A percentile compares a stretch with the other conserved stretches of the same genome.
phyloP scores from a whole-genome alignment of 768 basidiomycete genomes.

The Boletus eberwhitei region DNA sequence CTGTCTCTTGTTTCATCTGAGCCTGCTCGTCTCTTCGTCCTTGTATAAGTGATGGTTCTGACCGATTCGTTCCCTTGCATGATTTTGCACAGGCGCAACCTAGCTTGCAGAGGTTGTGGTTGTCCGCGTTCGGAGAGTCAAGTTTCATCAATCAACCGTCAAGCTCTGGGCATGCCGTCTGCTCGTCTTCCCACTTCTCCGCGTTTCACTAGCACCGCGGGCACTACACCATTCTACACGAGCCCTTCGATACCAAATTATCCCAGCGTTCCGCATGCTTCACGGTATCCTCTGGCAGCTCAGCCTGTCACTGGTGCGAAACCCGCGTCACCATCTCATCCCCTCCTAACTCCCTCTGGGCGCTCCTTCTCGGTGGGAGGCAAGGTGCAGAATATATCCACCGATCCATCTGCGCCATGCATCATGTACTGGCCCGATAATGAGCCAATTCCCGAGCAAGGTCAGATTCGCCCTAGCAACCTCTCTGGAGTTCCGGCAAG shows the following conservation, averaged over 20 bases:
- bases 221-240: slow-evolving; percentile 14
- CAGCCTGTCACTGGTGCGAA: slow-evolving; percentile 28
- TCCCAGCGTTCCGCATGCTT: slow-evolving; percentile 15
- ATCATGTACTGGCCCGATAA: slow-evolving; percentile 93
- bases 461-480: slow-evolving; percentile 66
- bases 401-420: slow-evolving; percentile 67
- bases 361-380: slow-evolving; percentile 74
- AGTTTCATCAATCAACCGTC: slow-evolving; percentile 31
- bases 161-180: slow-evolving; percentile 22
- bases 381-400: slow-evolving; percentile 74
- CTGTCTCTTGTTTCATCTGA: slow-evolving; percentile 5
- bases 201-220: slow-evolving; percentile 21
- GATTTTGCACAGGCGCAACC: slow-evolving; percentile 64
- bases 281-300: slow-evolving; percentile 29
- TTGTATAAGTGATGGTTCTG: slow-evolving; percentile 36
- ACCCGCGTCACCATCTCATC: slow-evolving; percentile 48
- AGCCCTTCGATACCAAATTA: slow-evolving; percentile 30
- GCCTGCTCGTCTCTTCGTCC: background rate
- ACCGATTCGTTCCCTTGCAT: slow-evolving; percentile 48
- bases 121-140: slow-evolving; percentile 47
- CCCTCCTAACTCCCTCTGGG: slow-evolving; percentile 80
- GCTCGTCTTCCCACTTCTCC: slow-evolving; percentile 24
- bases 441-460: slow-evolving; percentile 75
- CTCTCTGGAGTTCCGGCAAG: slow-evolving; percentile 55
- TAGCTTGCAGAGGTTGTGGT: slow-evolving; percentile 75